A percentile compares a stretch with the other conserved stretches of the same genome.
These are phyloP conservation scores for Tinospora cordifolia DNA, from an alignment of 164 flowering plant species.

Conservation along the genomic window DNA sequence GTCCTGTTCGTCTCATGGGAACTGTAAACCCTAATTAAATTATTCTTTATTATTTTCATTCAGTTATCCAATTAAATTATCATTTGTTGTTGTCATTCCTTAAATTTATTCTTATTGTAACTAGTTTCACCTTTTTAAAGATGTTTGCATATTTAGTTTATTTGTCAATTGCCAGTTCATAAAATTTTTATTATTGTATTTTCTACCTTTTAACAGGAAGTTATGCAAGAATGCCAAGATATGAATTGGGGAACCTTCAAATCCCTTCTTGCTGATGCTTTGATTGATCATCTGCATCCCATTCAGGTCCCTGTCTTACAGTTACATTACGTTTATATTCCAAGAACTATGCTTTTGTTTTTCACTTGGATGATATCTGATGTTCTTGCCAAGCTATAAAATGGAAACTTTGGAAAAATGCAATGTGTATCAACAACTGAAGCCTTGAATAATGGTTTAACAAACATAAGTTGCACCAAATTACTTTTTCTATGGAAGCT, in stretches of 20 bases:
- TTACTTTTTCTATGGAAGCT: not conserved
- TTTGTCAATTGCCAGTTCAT: not conserved
- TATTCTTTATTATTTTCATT: too few species aligned
- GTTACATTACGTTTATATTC: not conserved
- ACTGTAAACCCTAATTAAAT: too few species aligned
- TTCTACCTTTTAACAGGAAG: conserved; percentile 46
- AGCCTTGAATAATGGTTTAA: not conserved
- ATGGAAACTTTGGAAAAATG: not conserved
- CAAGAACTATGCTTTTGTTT: not conserved
- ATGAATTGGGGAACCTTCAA: conserved; percentile 94
- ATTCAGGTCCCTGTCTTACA: conserved; percentile 52
- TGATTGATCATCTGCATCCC: conserved; percentile 79
- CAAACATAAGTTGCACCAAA: not conserved
- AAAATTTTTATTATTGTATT: not conserved
- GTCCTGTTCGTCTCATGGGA: too few species aligned
- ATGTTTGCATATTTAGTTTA: not conserved
- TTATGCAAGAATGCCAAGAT: conserved; percentile 59
- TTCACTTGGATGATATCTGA: not conserved
- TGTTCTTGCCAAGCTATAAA: not conserved
- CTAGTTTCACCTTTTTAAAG: not conserved
- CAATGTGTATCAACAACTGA: not conserved
- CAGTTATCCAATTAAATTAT: too few species aligned
- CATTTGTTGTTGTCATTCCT: too few species aligned
- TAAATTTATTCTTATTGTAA: not conserved
- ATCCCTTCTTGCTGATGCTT: conserved; percentile 57